phyloP scores from a whole-genome alignment of 176 grass and related monocot genomes.

The Alloteropsis semialata region DNA sequence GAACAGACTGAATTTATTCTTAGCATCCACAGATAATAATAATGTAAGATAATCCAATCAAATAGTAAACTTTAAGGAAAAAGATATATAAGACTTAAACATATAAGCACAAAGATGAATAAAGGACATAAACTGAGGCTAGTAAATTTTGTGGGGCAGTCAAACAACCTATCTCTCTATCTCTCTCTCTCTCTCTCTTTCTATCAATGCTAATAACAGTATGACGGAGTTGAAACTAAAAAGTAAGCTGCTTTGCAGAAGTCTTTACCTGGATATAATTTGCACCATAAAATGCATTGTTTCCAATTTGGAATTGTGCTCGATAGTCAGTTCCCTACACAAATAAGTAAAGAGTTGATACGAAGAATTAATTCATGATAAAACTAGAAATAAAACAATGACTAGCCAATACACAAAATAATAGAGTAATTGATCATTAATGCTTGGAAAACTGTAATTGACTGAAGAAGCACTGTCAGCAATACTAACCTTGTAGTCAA shows the following conservation, averaged over 20 bases:
- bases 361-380: background rate
- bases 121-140: background rate
- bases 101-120: background rate
- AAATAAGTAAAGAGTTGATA: constrained; percentile 33
- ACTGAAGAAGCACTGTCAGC: background rate
- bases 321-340: constrained; percentile 81
- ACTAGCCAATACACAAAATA: background rate
- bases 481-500: constrained; percentile 90
- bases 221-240: background rate
- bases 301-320: constrained; percentile 93
- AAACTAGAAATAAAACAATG: constrained; percentile 16
- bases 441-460: background rate
- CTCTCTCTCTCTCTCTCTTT: background rate
- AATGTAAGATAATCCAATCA: background rate
- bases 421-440: background rate
- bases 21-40: background rate
- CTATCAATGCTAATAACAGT: background rate
- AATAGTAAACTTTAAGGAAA: background rate
- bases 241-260: background rate
- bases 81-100: background rate
- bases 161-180: too few relatives aligned
- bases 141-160: background rate
- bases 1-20: background rate
- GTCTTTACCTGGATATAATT: constrained; percentile 92
- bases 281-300: constrained; percentile 98